phyloP scores from a whole-genome alignment of 768 basidiomycete species.

The Termitomyces eurrhizus region DNA sequence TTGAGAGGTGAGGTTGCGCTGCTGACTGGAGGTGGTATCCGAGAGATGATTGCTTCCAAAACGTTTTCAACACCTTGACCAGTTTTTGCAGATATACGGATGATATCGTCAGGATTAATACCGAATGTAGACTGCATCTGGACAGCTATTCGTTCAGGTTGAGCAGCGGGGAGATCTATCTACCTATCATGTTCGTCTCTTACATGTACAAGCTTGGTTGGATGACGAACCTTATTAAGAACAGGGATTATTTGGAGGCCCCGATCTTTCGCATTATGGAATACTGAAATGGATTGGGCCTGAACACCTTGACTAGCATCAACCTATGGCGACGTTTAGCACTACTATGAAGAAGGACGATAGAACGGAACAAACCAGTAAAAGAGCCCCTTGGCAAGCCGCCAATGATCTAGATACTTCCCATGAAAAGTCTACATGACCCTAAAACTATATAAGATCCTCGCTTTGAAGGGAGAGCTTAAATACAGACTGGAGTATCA shows the following conservation, averaged over 20 bases:
- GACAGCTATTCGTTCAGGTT: slow-evolving; percentile 72
- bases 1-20: slow-evolving; percentile 53
- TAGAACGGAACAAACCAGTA: slow-evolving; percentile 36
- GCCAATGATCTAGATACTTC: slow-evolving; percentile 91
- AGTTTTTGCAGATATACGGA: slow-evolving; percentile 90
- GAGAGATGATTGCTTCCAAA: slow-evolving; percentile 74
- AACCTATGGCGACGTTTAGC: slow-evolving; percentile 44
- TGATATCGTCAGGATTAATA: slow-evolving; percentile 65
- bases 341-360: not conserved
- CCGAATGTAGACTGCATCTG: slow-evolving; percentile 86
- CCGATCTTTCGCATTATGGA: slow-evolving; percentile 80
- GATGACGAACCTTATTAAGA: slow-evolving; percentile 72
- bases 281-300: slow-evolving; percentile 95
- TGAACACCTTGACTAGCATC: slow-evolving; percentile 98
- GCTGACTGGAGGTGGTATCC: slow-evolving; percentile 79
- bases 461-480: not conserved
- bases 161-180: slow-evolving; percentile 92
- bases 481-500: slow-evolving; percentile 77
- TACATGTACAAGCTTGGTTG: not conserved
- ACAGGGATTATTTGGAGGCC: slow-evolving; percentile 85
- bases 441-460: slow-evolving; percentile 34
- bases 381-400: slow-evolving; percentile 87
- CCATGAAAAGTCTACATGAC: slow-evolving; percentile 98
- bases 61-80: slow-evolving; percentile 79
- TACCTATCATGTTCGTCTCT: slow-evolving; percentile 24